Conservation (phyloP, 1,139 yeast species). For the Blastobotrys apis region DNA sequence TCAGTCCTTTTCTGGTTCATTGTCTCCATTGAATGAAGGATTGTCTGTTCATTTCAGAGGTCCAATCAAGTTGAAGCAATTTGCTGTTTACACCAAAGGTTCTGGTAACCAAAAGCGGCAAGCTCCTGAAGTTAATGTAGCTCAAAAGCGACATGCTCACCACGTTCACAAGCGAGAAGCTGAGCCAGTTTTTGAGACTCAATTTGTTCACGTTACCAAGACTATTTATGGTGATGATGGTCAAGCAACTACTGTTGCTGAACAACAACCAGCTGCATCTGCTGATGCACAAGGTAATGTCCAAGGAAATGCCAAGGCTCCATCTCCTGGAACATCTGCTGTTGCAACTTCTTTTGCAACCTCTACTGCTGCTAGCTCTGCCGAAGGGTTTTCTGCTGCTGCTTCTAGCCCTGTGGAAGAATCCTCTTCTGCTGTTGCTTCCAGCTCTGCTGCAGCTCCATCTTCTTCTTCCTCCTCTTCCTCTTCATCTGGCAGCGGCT, state of each 20-base stretch:
- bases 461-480: constrained; percentile 28
- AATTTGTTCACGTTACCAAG: constrained; percentile 58
- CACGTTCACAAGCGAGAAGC: constrained; percentile 56
- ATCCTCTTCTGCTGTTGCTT: constrained; percentile 24
- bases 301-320: constrained; percentile 18
- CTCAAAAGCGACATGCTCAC: constrained; percentile 47
- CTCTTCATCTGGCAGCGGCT: constrained; percentile 29
- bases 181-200: constrained; percentile 36
- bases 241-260: constrained; percentile 32
- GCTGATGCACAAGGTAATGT: constrained; percentile 13
- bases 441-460: constrained; percentile 26
- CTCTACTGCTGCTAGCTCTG: constrained; percentile 24
- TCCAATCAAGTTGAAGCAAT: constrained; percentile 71
- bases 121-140: constrained; percentile 14
- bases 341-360: constrained; percentile 26
- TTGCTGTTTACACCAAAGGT: constrained; percentile 57
- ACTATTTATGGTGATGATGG: constrained; percentile 67
- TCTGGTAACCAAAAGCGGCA: constrained; percentile 34
- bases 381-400: constrained; percentile 20
- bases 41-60: constrained; percentile 93
- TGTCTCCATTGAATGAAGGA: constrained; percentile 85
- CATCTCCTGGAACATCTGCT: constrained; percentile 26
- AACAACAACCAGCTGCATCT: constrained; percentile 26
- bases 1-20: constrained; percentile 60
- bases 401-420: constrained; percentile 22